Conservation (phyloP, 169 alveolate species). For the Miamiensis avidus region DNA sequence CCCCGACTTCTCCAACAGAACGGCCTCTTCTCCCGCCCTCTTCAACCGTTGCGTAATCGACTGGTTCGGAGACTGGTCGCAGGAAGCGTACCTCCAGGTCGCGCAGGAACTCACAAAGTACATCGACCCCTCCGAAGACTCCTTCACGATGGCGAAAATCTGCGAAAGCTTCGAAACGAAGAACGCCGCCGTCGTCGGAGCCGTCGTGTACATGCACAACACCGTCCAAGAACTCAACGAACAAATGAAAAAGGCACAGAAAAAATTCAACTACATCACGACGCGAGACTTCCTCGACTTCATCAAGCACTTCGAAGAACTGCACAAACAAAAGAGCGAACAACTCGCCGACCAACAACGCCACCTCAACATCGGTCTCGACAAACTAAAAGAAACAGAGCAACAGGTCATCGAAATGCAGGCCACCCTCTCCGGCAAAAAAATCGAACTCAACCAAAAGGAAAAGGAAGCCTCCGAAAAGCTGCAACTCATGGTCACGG, state of each 20-base stretch:
- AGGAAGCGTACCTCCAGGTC: constrained; percentile 94
- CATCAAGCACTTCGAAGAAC: constrained; percentile 92
- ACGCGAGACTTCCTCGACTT: constrained; percentile 98
- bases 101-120: constrained; percentile 89
- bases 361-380: constrained; percentile 95
- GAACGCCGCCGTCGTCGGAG: constrained; percentile 69
- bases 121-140: constrained; percentile 58
- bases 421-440: constrained; percentile 88
- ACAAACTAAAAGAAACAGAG: constrained; percentile 94
- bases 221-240: constrained; percentile 80
- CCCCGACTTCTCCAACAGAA: constrained; percentile 96
- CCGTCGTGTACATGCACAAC: constrained; percentile 85
- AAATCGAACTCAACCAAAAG: constrained; percentile 89
- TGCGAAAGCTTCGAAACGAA: constrained; percentile 56
- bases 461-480: constrained; percentile 95
- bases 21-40: constrained; percentile 97
- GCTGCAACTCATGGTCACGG: constrained; percentile 92
- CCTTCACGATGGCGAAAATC: constrained; percentile 63
- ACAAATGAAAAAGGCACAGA: constrained; percentile 79
- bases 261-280: constrained; percentile 90
- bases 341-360: constrained; percentile 93
- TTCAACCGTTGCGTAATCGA: constrained; percentile 98
- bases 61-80: constrained; percentile 99
- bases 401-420: constrained; percentile 91
- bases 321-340: constrained; percentile 90